Conservation (phyloP, 352 stramenopile genomes). For the Globisporangium spiculum region DNA sequence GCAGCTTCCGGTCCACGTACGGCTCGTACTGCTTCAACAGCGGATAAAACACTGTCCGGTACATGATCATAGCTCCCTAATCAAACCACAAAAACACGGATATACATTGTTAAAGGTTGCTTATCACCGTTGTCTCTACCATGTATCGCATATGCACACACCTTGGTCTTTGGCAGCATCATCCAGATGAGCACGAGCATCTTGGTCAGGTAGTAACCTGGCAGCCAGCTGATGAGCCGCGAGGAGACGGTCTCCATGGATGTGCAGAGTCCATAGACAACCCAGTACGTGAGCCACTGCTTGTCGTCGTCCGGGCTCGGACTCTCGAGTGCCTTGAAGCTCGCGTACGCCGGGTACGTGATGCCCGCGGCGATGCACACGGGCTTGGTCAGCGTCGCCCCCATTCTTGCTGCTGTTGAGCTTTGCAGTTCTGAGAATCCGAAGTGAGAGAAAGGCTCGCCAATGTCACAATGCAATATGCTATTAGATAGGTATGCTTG, state of each 20-base stretch:
- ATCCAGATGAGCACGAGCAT: slow-evolving; percentile 95
- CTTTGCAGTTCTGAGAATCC: slow-evolving; percentile 10
- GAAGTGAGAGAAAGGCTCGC: background rate
- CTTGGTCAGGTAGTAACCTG: slow-evolving; percentile 95
- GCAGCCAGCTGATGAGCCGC: slow-evolving; percentile 69
- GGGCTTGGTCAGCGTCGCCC: slow-evolving; percentile 44
- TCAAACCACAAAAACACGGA: background rate
- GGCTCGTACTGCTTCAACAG: slow-evolving; percentile 74
- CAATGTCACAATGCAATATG: background rate
- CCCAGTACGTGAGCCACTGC: slow-evolving; percentile 95
- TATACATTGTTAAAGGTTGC: background rate
- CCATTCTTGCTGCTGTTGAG: slow-evolving; percentile 29
- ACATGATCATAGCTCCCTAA: slow-evolving; percentile 65
- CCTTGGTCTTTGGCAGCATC: slow-evolving; percentile 91
- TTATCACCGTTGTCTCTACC: background rate
- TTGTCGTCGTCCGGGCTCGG: slow-evolving; percentile 51
- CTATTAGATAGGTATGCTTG: background rate
- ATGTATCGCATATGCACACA: slow-evolving; percentile 13
- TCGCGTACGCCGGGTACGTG: slow-evolving; percentile 65
- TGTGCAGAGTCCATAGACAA: slow-evolving; percentile 93
- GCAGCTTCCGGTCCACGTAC: slow-evolving; percentile 61
- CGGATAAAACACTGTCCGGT: slow-evolving; percentile 52
- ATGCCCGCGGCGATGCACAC: slow-evolving; percentile 55
- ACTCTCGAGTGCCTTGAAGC: slow-evolving; percentile 74
- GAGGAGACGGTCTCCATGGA: slow-evolving; percentile 83